Base-by-base conservation (phyloP, 306 rosid species). In the Cercis canadensis region DNA sequence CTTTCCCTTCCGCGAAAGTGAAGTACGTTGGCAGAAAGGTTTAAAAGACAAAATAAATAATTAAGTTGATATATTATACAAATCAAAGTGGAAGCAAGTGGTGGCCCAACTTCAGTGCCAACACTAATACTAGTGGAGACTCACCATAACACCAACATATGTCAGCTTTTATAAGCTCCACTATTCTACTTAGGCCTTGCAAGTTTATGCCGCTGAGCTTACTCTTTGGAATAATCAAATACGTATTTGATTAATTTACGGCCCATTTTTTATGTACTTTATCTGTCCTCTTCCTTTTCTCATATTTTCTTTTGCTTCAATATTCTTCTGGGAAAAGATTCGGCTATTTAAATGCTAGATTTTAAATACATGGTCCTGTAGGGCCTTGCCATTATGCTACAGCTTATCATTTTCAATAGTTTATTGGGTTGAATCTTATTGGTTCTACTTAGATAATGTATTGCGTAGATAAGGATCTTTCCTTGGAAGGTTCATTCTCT, bases 71-170 rank as follows among this genome's bases (percentile, higher is more conserved):
- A 51, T 63, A 58, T 60, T 50, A 32, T 61, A 75, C 60, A 80
- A 50, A 61, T 63, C 10, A 70, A 77, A 72, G 78, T 72, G 81
- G 74, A 52, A 55, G 52, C 69, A 60, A 56, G 69, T 73, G 83
- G 67, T 75, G 87, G 84, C 74, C 80, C 78, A 65, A 39, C 62
- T 71, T 67, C 80, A 71, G 78, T 66, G 82, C 15, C 67, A 67
- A 77, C 91, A 84, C 82, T 80, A 68, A 68, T 70, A 11, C 63
- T 76, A 87, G 96, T 92, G 98, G 95, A 78, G 82, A 69, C 87
- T 80, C 82, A 84, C 88, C 90, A 62, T 71, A 81, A 81, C 91
- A 87, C 88, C 82, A 82, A 61, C 82, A 76, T 69, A 69, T 81
- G 78, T 75, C 86, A 75, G 84, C 85, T 78, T 83, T 82, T 62